These are phyloP conservation scores for Ophiorrhiza pumila DNA, from an alignment of 257 asterid genomes.

Conservation along the genomic window DNA sequence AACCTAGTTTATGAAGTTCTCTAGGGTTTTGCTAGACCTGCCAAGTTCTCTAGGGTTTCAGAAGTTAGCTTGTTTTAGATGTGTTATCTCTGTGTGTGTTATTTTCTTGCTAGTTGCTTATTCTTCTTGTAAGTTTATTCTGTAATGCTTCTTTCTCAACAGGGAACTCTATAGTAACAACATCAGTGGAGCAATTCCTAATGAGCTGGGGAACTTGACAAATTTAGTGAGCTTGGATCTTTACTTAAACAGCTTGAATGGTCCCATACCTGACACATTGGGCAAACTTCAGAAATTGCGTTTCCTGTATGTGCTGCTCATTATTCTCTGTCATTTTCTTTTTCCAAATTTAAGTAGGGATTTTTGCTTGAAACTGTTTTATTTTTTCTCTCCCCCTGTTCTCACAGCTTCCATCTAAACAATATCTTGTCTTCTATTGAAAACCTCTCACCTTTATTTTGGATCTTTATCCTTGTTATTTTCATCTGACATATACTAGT, in stretches of 20 bases:
- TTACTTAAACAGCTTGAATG: slow-evolving; percentile 63
- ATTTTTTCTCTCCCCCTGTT: too few species aligned
- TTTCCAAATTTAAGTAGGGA: neutral
- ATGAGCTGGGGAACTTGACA: slow-evolving; percentile 80
- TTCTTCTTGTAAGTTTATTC: neutral
- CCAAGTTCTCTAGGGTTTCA: neutral
- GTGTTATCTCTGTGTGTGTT: neutral
- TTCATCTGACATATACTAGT: too few species aligned
- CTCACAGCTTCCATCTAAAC: too few species aligned
- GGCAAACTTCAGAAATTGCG: slow-evolving; percentile 74
- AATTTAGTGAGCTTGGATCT: slow-evolving; percentile 96
- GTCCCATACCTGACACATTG: slow-evolving; percentile 69
- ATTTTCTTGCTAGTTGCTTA: neutral
- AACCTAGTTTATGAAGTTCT: neutral
- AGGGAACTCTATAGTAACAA: slow-evolving; percentile 96
- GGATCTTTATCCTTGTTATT: too few species aligned
- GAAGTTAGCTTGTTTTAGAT: neutral
- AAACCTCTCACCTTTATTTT: too few species aligned
- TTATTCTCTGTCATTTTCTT: neutral
- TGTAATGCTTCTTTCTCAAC: slow-evolving; percentile 18
- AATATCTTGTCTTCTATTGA: too few species aligned
- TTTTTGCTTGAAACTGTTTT: neutral
- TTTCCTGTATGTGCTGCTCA: slow-evolving; percentile 57
- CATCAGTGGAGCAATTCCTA: slow-evolving; percentile 73
- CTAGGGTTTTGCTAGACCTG: neutral